Base-by-base conservation (phyloP, 2,329 filamentous ascomycete genomes). In the Myrmaecium sp. region DNA sequence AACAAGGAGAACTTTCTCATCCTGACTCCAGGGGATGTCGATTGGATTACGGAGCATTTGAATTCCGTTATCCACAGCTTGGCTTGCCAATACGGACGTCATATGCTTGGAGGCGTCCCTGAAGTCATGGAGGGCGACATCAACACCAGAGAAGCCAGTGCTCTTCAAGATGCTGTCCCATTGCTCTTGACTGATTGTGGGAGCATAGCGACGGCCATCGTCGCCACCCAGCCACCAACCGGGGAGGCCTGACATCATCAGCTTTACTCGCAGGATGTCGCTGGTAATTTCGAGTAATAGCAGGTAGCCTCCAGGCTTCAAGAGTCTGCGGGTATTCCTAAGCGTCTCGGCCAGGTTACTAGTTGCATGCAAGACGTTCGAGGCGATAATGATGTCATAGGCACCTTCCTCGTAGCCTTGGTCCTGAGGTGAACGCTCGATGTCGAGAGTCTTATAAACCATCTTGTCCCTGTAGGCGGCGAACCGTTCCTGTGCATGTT, bases 151-250 rank as follows among this genome's bases (percentile, higher is more conserved):
- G 28, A 55, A 56, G 5, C 51, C 52, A n/a, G 41, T 36, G 3
- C 36, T 28, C 6, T 27, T 25, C 23, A 59, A 36, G 6, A 44
- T 24, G 2, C 25, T 21, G 21, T 50, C 33, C 55, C 56, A 58
- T 17, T 38, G 27, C 1, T 32, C 31, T 4, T 37, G 25, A 3
- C 38, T 36, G 5, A 48, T 28, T 14, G 30, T 42, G 1, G 53
- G 52, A 5, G 36, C 40, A 3, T 36, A 21, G 0, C 13, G 20
- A 14, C 44, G 36, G 1, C 46, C 47, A 24, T 50, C 48, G 1
- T 47, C 38, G 1, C 16, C 32, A 9, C 41, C 40, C 5, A 30
- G 15, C 51, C 51, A 55, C 53, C 52, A 57, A 3, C 41, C 48
- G 4, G 44, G 38, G 4, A 56, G 31, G 0, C 34, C 14, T 4